Base-by-base conservation (phyloP, 257 asterid species). In the Buddleja alternifolia region DNA sequence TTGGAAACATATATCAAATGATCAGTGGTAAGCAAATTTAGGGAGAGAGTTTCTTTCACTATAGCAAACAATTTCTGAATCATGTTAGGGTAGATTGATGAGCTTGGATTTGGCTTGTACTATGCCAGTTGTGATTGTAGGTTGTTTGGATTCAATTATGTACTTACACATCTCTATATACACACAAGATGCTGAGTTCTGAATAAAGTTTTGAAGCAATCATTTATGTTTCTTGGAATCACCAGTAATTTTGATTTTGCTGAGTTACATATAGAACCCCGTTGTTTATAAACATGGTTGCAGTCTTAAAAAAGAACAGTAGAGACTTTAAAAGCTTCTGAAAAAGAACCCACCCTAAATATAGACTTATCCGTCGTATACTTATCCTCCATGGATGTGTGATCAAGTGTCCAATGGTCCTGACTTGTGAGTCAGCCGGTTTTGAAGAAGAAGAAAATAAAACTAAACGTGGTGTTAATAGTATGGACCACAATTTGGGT, bases 191-290 rank as follows among this genome's bases (percentile, higher is more conserved):
- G 7, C 29, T 39, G 24, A 9, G 44, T 34, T 56, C 48, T 69
- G 68, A 56, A 36, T 29, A 15, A 41, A 16, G 61, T 53, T 60
- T 44, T 20, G 10, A 51, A 40, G 17, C 57, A 19, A 69, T 55
- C 42, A 25, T 24, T 73, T 23, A 21, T 25, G 48, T 39, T 24
- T 58, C 56, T 46, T 58, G n/a, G 58, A 40, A 50, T 46, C 67
- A 4, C n/a, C 40, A n/a, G 45, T 40, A 50, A 4, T 20, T 54
- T 37, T 47, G 25, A 39, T 15, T 24, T 25, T 4, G 7, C 10
- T 15, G 8, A 39, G 34, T 68, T 56, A 2, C 50, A 56, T 47
- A 24, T 47, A 10, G 25, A 37, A 36, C n/a, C 42, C 10, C 40
- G 41, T 23, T 54, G 21, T 41, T 40, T 45, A 6, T 51, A 60